phyloP scores from a whole-genome alignment of 768 basidiomycete species.

The Collybiopsis confluens region DNA sequence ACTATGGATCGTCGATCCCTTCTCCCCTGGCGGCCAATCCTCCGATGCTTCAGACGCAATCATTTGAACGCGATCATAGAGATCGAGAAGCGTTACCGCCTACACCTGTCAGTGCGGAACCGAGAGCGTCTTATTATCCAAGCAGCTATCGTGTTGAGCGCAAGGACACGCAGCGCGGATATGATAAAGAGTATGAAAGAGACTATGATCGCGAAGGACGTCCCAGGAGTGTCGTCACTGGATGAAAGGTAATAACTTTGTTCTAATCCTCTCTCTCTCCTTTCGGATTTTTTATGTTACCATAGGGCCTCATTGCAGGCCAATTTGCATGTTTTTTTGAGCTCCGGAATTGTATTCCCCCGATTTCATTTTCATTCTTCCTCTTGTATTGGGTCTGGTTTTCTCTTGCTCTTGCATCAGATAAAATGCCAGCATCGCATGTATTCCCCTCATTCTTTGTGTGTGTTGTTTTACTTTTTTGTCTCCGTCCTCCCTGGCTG shows the following conservation, averaged over 20 bases:
- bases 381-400: neutral
- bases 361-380: neutral
- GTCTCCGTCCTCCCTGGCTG: no score
- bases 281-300: no score
- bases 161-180: conserved; percentile 2
- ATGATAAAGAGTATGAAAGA: conserved; percentile 3
- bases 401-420: neutral
- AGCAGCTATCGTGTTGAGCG: neutral
- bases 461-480: neutral
- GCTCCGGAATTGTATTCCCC: no score
- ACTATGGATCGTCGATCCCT: conserved; percentile 31
- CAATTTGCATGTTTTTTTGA: neutral
- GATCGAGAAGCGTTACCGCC: conserved; percentile 11
- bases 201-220: conserved; percentile 4
- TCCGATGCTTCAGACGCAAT: conserved; percentile 26
- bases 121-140: neutral
- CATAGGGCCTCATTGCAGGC: neutral
- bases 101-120: conserved; percentile 8
- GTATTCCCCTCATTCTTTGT: neutral
- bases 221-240: conserved; percentile 5
- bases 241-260: neutral
- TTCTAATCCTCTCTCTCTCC: neutral
- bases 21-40: conserved; percentile 46
- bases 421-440: neutral
- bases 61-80: conserved; percentile 11